Conservation (phyloP, 139 green algal species). For the Chara braunii region DNA sequence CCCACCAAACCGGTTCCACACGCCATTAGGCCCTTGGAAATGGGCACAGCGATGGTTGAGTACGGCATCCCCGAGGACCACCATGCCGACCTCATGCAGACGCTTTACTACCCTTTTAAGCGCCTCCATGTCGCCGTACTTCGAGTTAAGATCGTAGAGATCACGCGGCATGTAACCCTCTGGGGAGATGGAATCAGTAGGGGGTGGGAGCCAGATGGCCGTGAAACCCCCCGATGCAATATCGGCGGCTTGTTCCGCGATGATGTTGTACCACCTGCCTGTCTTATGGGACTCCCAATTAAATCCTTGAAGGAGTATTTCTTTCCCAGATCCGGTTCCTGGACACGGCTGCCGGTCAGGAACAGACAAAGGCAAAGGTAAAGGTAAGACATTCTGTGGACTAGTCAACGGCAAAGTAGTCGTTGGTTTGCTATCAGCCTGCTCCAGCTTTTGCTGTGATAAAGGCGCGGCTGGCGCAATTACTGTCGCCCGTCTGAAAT, state of each 20-base stretch:
- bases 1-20: conserved; percentile 45
- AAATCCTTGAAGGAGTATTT: conserved; percentile 42
- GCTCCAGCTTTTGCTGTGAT: no score
- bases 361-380: no score
- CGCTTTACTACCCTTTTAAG: conserved; percentile 39
- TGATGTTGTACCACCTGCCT: conserved; percentile 31
- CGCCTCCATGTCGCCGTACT: conserved; percentile 46
- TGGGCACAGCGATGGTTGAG: conserved; percentile 53
- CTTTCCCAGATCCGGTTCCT: conserved; percentile 14
- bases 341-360: no score
- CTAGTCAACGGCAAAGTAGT: no score
- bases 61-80: conserved; percentile 48
- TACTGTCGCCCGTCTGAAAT: no score
- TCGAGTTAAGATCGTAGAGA: conserved; percentile 47
- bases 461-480: no score
- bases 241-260: conserved; percentile 7
- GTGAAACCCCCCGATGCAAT: conserved; percentile 36
- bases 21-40: conserved; percentile 32
- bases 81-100: conserved; percentile 41
- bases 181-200: conserved; percentile 31
- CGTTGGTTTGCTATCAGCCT: no score
- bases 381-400: no score
- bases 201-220: conserved; percentile 45
- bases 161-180: conserved; percentile 53
- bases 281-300: conserved; percentile 40